Base-by-base conservation (phyloP, 2,329 filamentous ascomycete species). In the Fusarium globosum region DNA sequence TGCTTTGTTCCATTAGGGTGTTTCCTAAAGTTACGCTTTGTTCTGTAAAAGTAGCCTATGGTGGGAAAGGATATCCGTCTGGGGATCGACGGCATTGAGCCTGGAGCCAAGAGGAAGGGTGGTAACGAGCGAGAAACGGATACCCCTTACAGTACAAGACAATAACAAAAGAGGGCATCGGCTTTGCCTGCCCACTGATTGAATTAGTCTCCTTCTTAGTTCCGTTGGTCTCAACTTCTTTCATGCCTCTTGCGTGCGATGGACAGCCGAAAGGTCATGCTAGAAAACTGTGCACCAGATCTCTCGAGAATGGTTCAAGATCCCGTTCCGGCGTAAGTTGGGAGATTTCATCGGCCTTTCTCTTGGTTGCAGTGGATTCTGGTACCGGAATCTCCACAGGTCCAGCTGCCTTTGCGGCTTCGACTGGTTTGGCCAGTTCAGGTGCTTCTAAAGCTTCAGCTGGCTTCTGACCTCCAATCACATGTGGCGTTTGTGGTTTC, bases 301-400 rank as follows among this genome's bases (percentile, higher is more conserved):
- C 15, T 43, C n/a, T 8, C 42, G 16, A 4, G n/a, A 43, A 43
- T 43, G n/a, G 11, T 33, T 33, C 30, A 33, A 33, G 30, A 33
- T 33, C 12, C 11, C 30, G 30, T 33, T 33, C 30, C 30, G 30
- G 30, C 30, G 58, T 63, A 12, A 74, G 41, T 43, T 72, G 52
- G 21, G 77, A 81, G 23, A 81, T 81, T 1, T 76, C 72, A 1
- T 53, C 72, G 11, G 76, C 78, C 62, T 80, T 81, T 60, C 80
- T 75, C 65, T 58, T 58, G 30, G 20, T 36, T 30, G 56, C 42
- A 36, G 20, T 49, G 35, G 56, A 35, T n/a, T 58, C 33, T 38
- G 30, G 18, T 8, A 48, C 55, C 5, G 14, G 28, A 35, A 46
- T 30, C 28, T 38, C n/a, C 23, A 53, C 18, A 28, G 46, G 16